Conservation (phyloP, 768 basidiomycete species). For the Paxillus involutus region DNA sequence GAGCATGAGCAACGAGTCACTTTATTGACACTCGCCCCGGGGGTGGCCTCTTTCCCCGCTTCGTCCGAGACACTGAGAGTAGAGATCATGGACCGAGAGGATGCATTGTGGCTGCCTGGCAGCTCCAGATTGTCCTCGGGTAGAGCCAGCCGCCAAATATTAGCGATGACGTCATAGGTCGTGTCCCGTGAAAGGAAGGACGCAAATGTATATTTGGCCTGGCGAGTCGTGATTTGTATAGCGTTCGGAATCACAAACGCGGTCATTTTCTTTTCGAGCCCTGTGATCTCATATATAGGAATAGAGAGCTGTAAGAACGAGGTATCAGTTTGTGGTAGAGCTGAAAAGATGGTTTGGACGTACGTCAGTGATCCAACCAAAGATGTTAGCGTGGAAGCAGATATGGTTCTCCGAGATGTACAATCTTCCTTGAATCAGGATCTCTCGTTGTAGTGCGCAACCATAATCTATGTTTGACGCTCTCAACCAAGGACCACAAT, state of each 20-base stretch:
- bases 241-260: conserved; percentile 98
- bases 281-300: conserved; percentile 82
- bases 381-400: conserved; percentile 99
- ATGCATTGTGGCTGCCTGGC: conserved; percentile 13
- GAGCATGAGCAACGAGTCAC: conserved; percentile 76
- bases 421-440: conserved; percentile 91
- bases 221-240: conserved; percentile 82
- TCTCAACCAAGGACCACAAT: conserved; percentile 2
- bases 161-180: conserved; percentile 92
- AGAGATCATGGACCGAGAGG: conserved; percentile 19
- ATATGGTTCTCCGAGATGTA: conserved; percentile 99
- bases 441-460: conserved; percentile 94
- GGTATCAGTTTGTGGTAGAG: conserved; percentile 7
- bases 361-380: conserved; percentile 98
- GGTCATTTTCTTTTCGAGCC: conserved; percentile 96
- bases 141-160: conserved; percentile 91
- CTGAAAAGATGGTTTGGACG: conserved; percentile 30
- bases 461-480: conserved; percentile 74
- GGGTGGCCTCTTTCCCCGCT: conserved; percentile 1
- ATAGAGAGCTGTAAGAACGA: conserved; percentile 64
- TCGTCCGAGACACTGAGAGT: conserved; percentile 19
- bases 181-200: conserved; percentile 97
- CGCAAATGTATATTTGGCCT: conserved; percentile 89
- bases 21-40: conserved; percentile 38
- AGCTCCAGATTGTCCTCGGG: conserved; percentile 52